Percentiles rank a stretch among this genome's conserved stretches.
Evolutionary conservation across 2,329 filamentous ascomycete genomes (phyloP).

Genomic region (Nothopassalora personata): DNA sequence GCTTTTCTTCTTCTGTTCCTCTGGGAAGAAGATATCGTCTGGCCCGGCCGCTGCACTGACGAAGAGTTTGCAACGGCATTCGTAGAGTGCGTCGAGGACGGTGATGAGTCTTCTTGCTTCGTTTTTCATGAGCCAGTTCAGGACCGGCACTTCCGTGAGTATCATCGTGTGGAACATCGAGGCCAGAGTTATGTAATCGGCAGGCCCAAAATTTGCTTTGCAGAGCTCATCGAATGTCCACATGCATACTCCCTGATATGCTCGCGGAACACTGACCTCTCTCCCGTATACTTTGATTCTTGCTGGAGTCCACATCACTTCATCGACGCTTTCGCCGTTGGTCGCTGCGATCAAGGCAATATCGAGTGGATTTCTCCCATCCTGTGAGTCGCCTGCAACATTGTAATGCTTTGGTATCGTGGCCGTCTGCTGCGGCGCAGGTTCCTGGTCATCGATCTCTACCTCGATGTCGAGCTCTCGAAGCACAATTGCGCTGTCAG

Average conservation of each 20-base stretch:
- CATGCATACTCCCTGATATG: constrained; percentile 53
- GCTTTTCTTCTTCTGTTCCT: constrained; percentile 32
- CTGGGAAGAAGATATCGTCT: constrained; percentile 74
- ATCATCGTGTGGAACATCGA: constrained; percentile 76
- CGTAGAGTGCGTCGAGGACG: constrained; percentile 73
- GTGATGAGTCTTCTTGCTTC: constrained; percentile 67
- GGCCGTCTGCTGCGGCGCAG: not conserved
- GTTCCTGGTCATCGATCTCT: not conserved
- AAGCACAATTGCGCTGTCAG: constrained; percentile 4
- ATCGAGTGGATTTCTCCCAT: constrained; percentile 4
- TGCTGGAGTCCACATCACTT: constrained; percentile 39
- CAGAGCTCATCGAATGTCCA: constrained; percentile 69
- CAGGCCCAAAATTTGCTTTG: constrained; percentile 61
- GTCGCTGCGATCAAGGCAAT: constrained; percentile 19
- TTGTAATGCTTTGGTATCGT: constrained; percentile 19
- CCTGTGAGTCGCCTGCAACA: constrained; percentile 1
- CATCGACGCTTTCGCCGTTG: constrained; percentile 6
- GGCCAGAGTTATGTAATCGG: constrained; percentile 77
- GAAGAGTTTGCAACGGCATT: constrained; percentile 71
- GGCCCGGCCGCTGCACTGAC: constrained; percentile 63
- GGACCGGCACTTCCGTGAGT: constrained; percentile 62
- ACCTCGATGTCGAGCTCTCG: constrained; percentile 4
- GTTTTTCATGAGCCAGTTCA: constrained; percentile 67
- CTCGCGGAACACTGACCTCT: constrained; percentile 53
- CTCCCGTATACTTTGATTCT: constrained; percentile 59